Evolutionary conservation across 2,329 filamentous ascomycete species (phyloP), one percentile per base, ranked within the genome.

Genomic region (Hirsutella rhossiliensis): DNA sequence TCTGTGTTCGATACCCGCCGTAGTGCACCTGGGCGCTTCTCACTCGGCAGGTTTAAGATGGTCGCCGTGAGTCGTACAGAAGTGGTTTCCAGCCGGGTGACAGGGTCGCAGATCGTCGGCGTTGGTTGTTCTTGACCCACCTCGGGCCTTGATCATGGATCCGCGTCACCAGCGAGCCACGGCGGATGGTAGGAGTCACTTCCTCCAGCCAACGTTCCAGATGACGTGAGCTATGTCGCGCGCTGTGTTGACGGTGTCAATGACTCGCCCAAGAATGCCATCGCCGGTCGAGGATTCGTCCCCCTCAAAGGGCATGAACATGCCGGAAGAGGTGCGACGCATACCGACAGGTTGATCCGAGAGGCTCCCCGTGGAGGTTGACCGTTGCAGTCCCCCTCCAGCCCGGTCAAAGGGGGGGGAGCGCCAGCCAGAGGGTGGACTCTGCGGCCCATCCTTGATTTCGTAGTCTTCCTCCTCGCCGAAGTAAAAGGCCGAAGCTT

Each of bases 281-380:
- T 73, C 69, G 55, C 68, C 76, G 48, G 72, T 67, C 40, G 62
- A 72, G 58, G 62, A 68, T 50, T 87, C 84, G 47, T 79, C 79
- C 53, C 88, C 83, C 53, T 88, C 84, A 53, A 82, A 84, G 8
- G 87, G 86, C 84, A 94, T 89, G 55, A 94, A 84, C 86, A 94
- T 94, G 52, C 87, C 88, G 34, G 87, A 92, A 42, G 80, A 72
- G 18, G 87, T 94, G 52, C 88, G 75, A 49, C 82, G 79, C 70
- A 94, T 81, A 43, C 81, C 80, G 17, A 63, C 67, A 38, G 72
- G 66, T 47, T 76, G 72, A 18, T 66, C 67, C n/a, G 58, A 61
- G n/a, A 76, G 61, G 48, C 66, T 72, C 55, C 60, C 61, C 36
- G 68, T 62, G 20, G 75, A 75, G n/a, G 64, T 55, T 18, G 72